Base-by-base conservation (phyloP, 495 filamentous ascomycete genomes). In the Aspergillus homomorphus region DNA sequence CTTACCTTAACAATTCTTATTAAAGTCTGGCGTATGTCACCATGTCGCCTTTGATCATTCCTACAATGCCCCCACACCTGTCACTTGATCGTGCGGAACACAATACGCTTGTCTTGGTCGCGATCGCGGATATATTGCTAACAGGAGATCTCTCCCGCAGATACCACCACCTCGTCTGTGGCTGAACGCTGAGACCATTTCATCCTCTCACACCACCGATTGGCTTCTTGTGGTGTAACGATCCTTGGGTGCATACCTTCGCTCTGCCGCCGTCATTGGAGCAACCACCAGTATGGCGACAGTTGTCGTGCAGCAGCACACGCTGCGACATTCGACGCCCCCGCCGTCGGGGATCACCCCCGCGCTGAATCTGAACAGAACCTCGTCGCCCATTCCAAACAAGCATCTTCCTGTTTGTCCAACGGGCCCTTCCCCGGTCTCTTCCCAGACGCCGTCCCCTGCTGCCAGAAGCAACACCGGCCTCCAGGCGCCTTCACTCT, bases 341-440 rank as follows among this genome's bases (percentile, higher is more conserved):
- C 76, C 80, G 16, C 69, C 78, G 2, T 64, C 71, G 4, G 62
- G 66, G 16, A 66, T 80, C 10, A 57, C 74, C 14, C 62, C 77
- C 19, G 61, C 73, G 10, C 61, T 81, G 54, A 71, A 59, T 42
- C 64, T 81, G 28, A 76, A 77, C 57, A 67, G 74, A 51, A 74
- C 69, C 43, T 63, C 77, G n/a, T 78, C 76, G 38, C 82, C 89
- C 14, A 81, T 97, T 21, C 92, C 94, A 9, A 96, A 96, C 73
- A 96, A 95, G 69, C 91, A 96, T 73, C 74, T 97, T 15, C 90
- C 91, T 8, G 78, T 87, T 51, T 93, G 90, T 66, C 87, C 91
- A n/a, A 83, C 92, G 9, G 89, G 90, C 0, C 86, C 90, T 9
- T 77, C 81, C 10, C 87, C 87, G 9, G 68, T 66, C 5, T 42